Base-by-base conservation (phyloP, 305 asterid genomes). In the Galium porrigens region DNA sequence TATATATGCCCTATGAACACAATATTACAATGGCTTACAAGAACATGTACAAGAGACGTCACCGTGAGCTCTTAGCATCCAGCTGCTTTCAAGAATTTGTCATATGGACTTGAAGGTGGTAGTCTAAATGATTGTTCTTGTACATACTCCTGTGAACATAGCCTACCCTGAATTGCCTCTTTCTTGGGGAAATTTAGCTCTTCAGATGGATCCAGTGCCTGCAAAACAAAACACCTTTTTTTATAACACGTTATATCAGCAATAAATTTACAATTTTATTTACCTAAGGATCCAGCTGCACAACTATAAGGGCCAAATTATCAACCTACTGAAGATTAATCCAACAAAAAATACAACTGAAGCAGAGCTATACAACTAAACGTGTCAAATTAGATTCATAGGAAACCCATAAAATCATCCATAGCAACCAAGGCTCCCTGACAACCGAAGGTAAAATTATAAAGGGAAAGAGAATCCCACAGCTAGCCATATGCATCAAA, bases 91-190 rank as follows among this genome's bases (percentile, higher is more conserved):
- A 81, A 63, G 68, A 81, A 81, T 54, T 81, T 81, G 76, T 81
- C 83, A 6, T 81, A 81, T 20, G 85, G 85, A 72, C 85, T 81
- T 52, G 85, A 78, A 57, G 85, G 85, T 33, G 85, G 85, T 42
- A 81, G 76, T 74, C 83, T 66, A 57, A 81, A 81, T 32, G 83
- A 78, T 52, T 78, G 77, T 61, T 76, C 77, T 57, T 73, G 79
- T 20, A 64, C 79, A 68, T 37, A 66, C 57, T 73, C 77, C 41
- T 37, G 72, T 27, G 81, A 66, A 71, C 83, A 78, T 5, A 49
- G 36, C 27, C 41, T 66, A 37, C 68, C 63, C 15, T 58, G 70
- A 44, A 51, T 54, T 52, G 46, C 60, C 36, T 70, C 74, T 4
- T 39, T 32, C 20, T 53, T 70, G 48, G 69, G 46, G 32, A 63